phyloP scores from a whole-genome alignment of 257 asterid species.

The Verbascum thapsus region DNA sequence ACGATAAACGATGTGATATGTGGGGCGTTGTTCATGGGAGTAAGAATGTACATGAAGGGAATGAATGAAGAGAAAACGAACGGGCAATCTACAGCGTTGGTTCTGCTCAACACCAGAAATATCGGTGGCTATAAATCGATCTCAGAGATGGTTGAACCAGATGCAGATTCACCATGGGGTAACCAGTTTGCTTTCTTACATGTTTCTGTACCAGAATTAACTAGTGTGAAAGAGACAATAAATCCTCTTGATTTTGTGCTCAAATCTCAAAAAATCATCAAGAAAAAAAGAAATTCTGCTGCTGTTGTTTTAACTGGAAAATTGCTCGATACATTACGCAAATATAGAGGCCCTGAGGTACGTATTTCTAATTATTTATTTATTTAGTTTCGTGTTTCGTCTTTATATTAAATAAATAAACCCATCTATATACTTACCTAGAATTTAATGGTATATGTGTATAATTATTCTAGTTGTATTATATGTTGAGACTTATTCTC shows the following conservation, averaged over 20 bases:
- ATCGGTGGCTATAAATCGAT: constrained; percentile 66
- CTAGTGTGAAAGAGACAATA: neutral
- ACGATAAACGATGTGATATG: constrained; percentile 74
- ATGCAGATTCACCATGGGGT: constrained; percentile 69
- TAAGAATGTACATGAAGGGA: constrained; percentile 63
- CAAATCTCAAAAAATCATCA: constrained; percentile 48
- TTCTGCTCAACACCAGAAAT: constrained; percentile 74
- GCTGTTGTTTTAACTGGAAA: constrained; percentile 66
- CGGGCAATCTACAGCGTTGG: constrained; percentile 63
- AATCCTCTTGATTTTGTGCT: constrained; percentile 50
- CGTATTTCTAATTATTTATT: neutral
- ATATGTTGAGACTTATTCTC: no score
- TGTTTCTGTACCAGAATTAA: constrained; percentile 53
- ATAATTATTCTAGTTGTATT: no score
- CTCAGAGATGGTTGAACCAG: constrained; percentile 69
- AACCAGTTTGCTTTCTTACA: constrained; percentile 83
- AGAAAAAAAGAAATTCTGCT: constrained; percentile 53
- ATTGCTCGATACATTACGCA: constrained; percentile 47
- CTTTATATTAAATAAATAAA: no score
- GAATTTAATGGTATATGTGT: no score
- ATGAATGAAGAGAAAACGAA: constrained; percentile 34
- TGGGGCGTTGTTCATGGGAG: constrained; percentile 69
- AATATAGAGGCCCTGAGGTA: constrained; percentile 75
- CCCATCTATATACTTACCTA: no score
- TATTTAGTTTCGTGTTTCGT: no score